A percentile compares a stretch with the other conserved stretches of the same genome.
These are phyloP conservation scores for Edaphochlamys debaryana DNA, from an alignment of 139 green algal genomes.

Conservation along the genomic window DNA sequence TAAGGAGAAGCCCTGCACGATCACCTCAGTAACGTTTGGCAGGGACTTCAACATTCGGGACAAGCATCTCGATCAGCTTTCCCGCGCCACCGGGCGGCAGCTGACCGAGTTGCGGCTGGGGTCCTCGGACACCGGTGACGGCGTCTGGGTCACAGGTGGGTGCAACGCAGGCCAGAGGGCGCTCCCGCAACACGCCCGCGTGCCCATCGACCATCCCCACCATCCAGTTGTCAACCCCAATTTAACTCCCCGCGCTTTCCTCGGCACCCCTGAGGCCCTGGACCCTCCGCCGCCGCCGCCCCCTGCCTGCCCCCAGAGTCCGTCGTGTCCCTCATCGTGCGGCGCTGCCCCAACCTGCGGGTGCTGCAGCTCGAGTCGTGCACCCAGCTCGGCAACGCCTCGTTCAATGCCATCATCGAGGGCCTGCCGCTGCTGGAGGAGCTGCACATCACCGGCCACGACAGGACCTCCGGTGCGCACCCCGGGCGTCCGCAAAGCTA, in stretches of 20 bases:
- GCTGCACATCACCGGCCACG: background rate
- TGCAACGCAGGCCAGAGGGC: background rate
- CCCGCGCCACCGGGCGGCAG: background rate
- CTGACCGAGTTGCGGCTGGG: background rate
- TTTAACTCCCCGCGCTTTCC: too few relatives aligned
- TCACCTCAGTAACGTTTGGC: background rate
- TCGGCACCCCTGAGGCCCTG: background rate
- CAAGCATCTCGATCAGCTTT: background rate
- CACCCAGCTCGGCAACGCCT: background rate
- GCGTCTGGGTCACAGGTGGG: background rate
- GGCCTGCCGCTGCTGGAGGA: background rate
- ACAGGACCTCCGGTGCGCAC: background rate
- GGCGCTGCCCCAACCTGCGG: background rate
- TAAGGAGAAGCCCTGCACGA: background rate
- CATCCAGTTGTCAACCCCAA: background rate
- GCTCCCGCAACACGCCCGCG: background rate
- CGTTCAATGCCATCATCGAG: background rate
- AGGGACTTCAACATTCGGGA: background rate
- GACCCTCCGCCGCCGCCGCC: background rate
- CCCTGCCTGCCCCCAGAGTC: background rate
- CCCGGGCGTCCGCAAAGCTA: background rate
- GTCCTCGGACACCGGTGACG: background rate
- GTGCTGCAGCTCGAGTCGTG: conserved; percentile 1
- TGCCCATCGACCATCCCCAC: background rate
- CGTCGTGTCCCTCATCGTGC: background rate